These are phyloP conservation scores for Volvox reticuliferus DNA, from an alignment of 139 green algal genomes.

Conservation along the genomic window DNA sequence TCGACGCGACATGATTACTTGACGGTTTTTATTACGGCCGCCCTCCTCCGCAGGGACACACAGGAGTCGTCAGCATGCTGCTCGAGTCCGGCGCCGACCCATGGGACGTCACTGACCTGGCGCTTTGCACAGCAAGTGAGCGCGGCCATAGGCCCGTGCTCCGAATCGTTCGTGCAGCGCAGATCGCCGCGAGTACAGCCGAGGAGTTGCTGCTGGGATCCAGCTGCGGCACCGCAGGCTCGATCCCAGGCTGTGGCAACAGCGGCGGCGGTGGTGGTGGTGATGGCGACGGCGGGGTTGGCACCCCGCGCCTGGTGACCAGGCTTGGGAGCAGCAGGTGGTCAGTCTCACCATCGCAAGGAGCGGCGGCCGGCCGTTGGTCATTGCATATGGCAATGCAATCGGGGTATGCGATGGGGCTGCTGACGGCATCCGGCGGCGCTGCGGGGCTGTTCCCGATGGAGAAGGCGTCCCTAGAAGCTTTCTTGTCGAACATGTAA, in stretches of 20 bases:
- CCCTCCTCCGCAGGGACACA: not conserved
- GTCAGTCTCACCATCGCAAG: not conserved
- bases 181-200: not conserved
- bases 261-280: not conserved
- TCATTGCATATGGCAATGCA: not conserved
- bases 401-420: not conserved
- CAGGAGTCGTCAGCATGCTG: not conserved
- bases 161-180: not conserved
- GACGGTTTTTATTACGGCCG: no score
- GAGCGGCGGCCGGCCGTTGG: not conserved
- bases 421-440: not conserved
- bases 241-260: no score
- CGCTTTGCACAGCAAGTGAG: conserved; percentile 1
- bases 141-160: conserved; percentile 11
- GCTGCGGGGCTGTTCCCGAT: not conserved
- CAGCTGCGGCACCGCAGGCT: not conserved
- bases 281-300: no score
- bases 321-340: not conserved
- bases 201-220: not conserved
- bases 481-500: conserved; percentile 2
- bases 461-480: not conserved
- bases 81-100: conserved; percentile 24
- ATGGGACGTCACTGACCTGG: not conserved
- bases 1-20: no score
- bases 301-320: not conserved